phyloP scores from a whole-genome alignment of 2,329 filamentous ascomycete genomes.

The Sclerotinia spermophila region DNA sequence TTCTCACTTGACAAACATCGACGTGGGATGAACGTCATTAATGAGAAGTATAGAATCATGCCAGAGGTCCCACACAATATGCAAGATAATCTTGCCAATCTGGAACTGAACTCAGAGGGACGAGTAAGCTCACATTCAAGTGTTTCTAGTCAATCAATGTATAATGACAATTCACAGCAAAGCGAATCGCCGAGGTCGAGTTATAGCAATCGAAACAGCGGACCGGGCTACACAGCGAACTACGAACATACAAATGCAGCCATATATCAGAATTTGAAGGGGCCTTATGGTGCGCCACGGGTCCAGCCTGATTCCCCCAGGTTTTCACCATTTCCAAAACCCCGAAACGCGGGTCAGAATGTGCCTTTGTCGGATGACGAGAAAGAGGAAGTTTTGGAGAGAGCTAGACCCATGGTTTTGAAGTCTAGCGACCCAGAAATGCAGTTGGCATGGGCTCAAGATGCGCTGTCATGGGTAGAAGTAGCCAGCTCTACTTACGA shows the following conservation, averaged over 20 bases:
- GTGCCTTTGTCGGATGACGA: slow-evolving; percentile 92
- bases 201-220: slow-evolving; percentile 20
- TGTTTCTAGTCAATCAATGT: slow-evolving; percentile 29
- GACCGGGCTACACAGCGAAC: slow-evolving; percentile 32
- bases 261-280: slow-evolving; percentile 36
- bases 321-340: slow-evolving; percentile 88
- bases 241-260: slow-evolving; percentile 38
- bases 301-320: slow-evolving; percentile 52
- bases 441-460: slow-evolving; percentile 95
- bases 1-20: neutral
- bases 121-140: slow-evolving; percentile 30
- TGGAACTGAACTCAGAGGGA: slow-evolving; percentile 70
- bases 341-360: slow-evolving; percentile 74
- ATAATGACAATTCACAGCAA: slow-evolving; percentile 22
- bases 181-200: slow-evolving; percentile 21
- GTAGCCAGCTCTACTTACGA: slow-evolving; percentile 70
- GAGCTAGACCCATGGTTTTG: slow-evolving; percentile 76
- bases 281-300: slow-evolving; percentile 22
- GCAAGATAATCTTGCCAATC: slow-evolving; percentile 86
- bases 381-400: slow-evolving; percentile 84
- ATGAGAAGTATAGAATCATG: slow-evolving; percentile 66
- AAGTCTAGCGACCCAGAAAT: slow-evolving; percentile 93
- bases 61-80: slow-evolving; percentile 95
- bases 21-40: slow-evolving; percentile 8
- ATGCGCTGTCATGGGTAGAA: slow-evolving; percentile 85